Base-by-base conservation (phyloP, 2,329 filamentous ascomycete genomes). In the Monilinia laxa region DNA sequence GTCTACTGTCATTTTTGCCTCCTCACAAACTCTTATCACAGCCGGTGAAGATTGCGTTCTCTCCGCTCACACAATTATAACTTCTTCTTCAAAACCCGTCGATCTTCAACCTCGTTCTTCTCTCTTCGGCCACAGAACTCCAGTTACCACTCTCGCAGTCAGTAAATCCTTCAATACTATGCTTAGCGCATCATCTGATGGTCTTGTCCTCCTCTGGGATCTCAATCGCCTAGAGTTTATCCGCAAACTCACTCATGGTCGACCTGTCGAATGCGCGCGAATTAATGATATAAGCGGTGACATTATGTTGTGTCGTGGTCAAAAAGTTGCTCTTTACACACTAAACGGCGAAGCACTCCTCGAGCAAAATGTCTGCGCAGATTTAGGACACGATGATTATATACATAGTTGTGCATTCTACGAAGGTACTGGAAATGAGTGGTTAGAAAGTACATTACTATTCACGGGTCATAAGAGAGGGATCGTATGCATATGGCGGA, bases 211-310 rank as follows among this genome's bases (percentile, higher is more conserved):
- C 74, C 82, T 98, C 4, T 99, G 95, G 95, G 95, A 98, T 76
- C 83, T 99, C 4, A 99, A 98, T 77, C 87, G 92, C 20, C 85
- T 93, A 16, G 90, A 92, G 63, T 96, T 97, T 74, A 88, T 98
- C 7, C 87, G 92, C 55, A 90, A 87, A 77, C 81, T 94, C 28
- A 87, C 87, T 0, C 77, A 82, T 20, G 81, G 82, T 3, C 82
- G 85, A 5, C 78, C 82, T 0, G 81, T 86, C 2, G 86, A 96
- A 78, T 94, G 91, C 71, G 92, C 92, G 0, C 84, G 85, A 14
- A 93, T 99, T 77, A 96, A 97, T 75, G 93, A 97, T 74, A 88
- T 94, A 1, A 93, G 90, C 0, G 95, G 95, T 14, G 92, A 97
- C 73, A 92, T 99, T 57, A 84, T 96, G 76, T 82, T 99, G 5